Conservation (phyloP, 768 basidiomycete species). For the Phaeotremella skinneri region DNA sequence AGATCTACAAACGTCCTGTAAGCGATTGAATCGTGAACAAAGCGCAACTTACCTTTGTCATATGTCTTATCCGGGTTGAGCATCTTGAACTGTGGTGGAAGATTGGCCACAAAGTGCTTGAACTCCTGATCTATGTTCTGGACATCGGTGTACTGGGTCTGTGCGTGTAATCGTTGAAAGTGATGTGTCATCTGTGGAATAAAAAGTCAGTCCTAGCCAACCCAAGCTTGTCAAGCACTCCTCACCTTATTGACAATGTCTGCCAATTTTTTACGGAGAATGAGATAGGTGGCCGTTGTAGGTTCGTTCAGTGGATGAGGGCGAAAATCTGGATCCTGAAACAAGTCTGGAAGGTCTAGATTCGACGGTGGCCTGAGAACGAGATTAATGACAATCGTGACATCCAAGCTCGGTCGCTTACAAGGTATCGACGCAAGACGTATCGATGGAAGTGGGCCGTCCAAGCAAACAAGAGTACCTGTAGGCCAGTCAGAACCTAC, state of each 20-base stretch:
- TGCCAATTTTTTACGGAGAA: constrained; percentile 77
- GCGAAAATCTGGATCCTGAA: constrained; percentile 25
- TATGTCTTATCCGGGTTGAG: constrained; percentile 72
- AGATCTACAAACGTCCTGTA: constrained; percentile 17
- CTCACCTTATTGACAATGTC: constrained; percentile 67
- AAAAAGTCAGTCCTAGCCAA: background rate
- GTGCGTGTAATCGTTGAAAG: constrained; percentile 79
- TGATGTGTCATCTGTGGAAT: constrained; percentile 72
- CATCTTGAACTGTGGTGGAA: constrained; percentile 63
- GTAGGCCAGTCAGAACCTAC: background rate
- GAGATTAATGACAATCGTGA: constrained; percentile 54
- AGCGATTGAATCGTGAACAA: background rate
- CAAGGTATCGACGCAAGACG: constrained; percentile 80
- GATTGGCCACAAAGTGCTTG: constrained; percentile 66
- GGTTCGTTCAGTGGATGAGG: constrained; percentile 58
- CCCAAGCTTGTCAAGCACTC: background rate
- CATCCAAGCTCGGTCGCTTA: constrained; percentile 57
- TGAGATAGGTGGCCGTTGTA: constrained; percentile 81
- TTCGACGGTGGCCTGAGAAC: constrained; percentile 56
- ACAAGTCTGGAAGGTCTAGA: constrained; percentile 54
- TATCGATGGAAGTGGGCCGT: constrained; percentile 74
- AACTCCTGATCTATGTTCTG: constrained; percentile 77
- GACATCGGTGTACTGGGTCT: constrained; percentile 79
- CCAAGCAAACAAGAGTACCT: constrained; percentile 83
- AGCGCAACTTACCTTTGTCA: constrained; percentile 59